Evolutionary conservation across 2,329 filamentous ascomycete species (phyloP).

Genomic region (Ceratocystis cacaofunesta): DNA sequence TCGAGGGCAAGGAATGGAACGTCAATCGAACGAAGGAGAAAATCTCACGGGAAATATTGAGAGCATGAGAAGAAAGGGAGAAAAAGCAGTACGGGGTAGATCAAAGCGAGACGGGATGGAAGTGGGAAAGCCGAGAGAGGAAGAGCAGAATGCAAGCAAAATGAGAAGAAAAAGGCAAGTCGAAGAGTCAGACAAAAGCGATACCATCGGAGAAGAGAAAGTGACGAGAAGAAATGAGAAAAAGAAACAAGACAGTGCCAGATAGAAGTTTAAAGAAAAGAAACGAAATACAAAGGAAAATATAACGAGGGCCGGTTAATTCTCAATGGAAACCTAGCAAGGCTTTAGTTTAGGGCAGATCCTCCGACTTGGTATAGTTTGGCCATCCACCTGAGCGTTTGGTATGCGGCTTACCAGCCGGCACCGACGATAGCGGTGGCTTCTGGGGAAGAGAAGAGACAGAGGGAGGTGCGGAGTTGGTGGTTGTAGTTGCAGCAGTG

Average conservation of each 20-base stretch:
- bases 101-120: too few species aligned
- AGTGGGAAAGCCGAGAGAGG: background rate
- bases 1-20: background rate
- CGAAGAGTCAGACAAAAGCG: background rate
- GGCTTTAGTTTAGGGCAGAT: slow-evolving; percentile 21
- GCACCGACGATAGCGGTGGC: slow-evolving; percentile 14
- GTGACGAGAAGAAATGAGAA: background rate
- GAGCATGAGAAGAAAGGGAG: background rate
- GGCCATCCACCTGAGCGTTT: slow-evolving; percentile 23
- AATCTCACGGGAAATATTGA: background rate
- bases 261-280: too few species aligned
- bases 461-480: slow-evolving; percentile 18
- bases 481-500: slow-evolving; percentile 15
- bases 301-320: too few species aligned
- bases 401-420: slow-evolving; percentile 28
- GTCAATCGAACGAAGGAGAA: background rate
- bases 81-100: too few species aligned
- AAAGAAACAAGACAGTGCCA: background rate
- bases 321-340: background rate
- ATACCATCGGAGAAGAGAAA: slow-evolving; percentile 1
- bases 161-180: slow-evolving; percentile 1
- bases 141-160: background rate
- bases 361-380: slow-evolving; percentile 26
- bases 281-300: too few species aligned
- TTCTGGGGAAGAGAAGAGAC: slow-evolving; percentile 19